Percentiles rank a stretch among this genome's conserved stretches.
phyloP scores from a whole-genome alignment of 805 yeast genomes.

The Candida montana region DNA sequence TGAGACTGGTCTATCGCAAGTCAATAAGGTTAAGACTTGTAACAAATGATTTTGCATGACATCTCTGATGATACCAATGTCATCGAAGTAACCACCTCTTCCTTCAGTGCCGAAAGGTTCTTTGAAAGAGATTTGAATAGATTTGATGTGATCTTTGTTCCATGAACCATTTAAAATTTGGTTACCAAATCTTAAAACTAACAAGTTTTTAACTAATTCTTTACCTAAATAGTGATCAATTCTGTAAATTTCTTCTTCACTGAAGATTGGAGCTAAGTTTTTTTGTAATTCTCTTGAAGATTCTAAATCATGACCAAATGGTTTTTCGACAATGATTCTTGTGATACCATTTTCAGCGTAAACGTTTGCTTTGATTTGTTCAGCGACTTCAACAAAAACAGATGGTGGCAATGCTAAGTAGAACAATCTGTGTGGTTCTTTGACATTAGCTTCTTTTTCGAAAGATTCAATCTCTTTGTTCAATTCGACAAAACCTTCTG shows the following conservation, averaged over 20 bases:
- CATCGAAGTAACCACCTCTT: constrained; percentile 96
- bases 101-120: constrained; percentile 99
- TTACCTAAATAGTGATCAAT: constrained; percentile 97
- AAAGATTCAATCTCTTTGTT: constrained; percentile 49
- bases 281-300: constrained; percentile 73
- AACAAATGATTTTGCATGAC: constrained; percentile 97
- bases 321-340: constrained; percentile 91
- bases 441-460: constrained; percentile 44
- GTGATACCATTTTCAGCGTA: constrained; percentile 67
- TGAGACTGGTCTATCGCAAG: constrained; percentile 95
- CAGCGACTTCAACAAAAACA: constrained; percentile 76
- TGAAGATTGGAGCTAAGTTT: constrained; percentile 76
- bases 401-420: constrained; percentile 95
- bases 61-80: constrained; percentile 92
- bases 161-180: constrained; percentile 83
- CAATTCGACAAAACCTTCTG: constrained; percentile 65
- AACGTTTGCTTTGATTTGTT: constrained; percentile 59
- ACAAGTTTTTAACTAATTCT: constrained; percentile 93
- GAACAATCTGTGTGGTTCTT: constrained; percentile 70
- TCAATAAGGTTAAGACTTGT: constrained; percentile 84
- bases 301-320: constrained; percentile 89
- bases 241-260: constrained; percentile 88
- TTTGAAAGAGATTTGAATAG: constrained; percentile 87
- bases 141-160: constrained; percentile 73
- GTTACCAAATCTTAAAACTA: constrained; percentile 88